Evolutionary conservation across 108 stramenopile species (phyloP).

Genomic region (Bacterosira constricta): DNA sequence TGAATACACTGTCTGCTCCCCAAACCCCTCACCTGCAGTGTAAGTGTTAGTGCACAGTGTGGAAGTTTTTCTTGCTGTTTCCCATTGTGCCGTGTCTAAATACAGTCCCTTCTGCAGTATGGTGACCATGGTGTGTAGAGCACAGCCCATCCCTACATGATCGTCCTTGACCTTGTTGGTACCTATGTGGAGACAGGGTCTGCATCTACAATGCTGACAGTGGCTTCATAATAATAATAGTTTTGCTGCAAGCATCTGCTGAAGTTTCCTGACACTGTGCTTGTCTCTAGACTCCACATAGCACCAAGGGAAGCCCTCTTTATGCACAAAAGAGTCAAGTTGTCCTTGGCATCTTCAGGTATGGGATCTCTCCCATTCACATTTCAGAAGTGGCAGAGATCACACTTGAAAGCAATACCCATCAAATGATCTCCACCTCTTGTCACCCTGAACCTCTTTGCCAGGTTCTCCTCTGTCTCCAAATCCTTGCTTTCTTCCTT

Average conservation of each 20-base stretch:
- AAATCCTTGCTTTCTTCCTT: background rate
- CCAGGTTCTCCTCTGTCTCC: background rate
- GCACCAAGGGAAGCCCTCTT: constrained; percentile 44
- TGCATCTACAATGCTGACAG: background rate
- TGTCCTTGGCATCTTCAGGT: background rate
- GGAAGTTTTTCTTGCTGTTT: background rate
- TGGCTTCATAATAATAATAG: background rate
- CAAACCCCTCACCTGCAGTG: background rate
- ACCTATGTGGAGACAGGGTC: background rate
- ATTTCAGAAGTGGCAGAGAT: no score
- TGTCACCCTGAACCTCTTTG: no score
- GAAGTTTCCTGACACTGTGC: constrained; percentile 35
- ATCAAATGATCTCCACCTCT: no score
- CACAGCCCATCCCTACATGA: background rate
- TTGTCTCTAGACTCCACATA: constrained; percentile 45
- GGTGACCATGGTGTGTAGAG: background rate
- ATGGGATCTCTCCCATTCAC: constrained; percentile 19
- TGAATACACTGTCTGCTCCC: background rate
- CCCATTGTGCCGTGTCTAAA: background rate
- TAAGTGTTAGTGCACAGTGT: background rate
- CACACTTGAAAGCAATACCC: no score
- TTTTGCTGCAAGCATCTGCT: background rate
- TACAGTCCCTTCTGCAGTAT: background rate
- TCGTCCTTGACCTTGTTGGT: background rate
- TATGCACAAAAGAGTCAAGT: constrained; percentile 5